phyloP scores from a whole-genome alignment of 2,329 filamentous ascomycete species.

The Pseudocercospora fuligena region DNA sequence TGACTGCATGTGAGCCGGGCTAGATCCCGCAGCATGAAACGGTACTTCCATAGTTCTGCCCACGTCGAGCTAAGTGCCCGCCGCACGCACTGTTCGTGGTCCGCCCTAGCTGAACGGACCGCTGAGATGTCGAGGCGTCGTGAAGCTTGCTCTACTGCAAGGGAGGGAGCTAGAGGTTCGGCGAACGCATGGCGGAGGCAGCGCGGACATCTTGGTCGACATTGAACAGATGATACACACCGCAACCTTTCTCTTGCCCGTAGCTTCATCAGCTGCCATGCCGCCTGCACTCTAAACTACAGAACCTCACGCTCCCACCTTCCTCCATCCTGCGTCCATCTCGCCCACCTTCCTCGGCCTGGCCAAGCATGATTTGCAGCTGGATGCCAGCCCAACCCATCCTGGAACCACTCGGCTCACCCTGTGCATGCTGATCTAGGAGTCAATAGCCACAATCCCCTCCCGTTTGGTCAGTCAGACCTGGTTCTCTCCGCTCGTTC shows the following conservation, averaged over 20 bases:
- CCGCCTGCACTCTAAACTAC: not conserved
- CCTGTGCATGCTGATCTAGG: conserved; percentile 12
- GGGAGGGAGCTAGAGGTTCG: not conserved
- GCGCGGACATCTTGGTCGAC: not conserved
- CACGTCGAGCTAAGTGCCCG: conserved; percentile 6
- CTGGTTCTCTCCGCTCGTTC: conserved; percentile 1
- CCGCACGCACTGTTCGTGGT: not conserved
- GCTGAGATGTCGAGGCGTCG: not conserved
- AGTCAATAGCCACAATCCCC: conserved; percentile 8
- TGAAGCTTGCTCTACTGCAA: not conserved
- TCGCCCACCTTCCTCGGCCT: not conserved
- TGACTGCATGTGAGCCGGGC: conserved; percentile 6
- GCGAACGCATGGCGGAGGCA: conserved; percentile 1
- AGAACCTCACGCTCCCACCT: not conserved
- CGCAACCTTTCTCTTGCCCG: not conserved
- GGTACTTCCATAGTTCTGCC: not conserved
- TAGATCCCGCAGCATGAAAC: not conserved
- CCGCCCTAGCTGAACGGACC: not conserved
- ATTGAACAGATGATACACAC: not conserved
- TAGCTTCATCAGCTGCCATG: conserved; percentile 1
- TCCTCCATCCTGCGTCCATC: not conserved
- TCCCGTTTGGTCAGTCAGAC: conserved; percentile 5
- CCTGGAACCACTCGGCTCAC: conserved; percentile 8
- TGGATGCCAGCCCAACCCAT: conserved; percentile 6
- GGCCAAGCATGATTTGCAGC: conserved; percentile 9